A percentile compares a stretch with the other conserved stretches of the same genome.
These are phyloP conservation scores for Fusarium robinianum DNA, from an alignment of 2,329 filamentous ascomycete species.

Conservation along the genomic window DNA sequence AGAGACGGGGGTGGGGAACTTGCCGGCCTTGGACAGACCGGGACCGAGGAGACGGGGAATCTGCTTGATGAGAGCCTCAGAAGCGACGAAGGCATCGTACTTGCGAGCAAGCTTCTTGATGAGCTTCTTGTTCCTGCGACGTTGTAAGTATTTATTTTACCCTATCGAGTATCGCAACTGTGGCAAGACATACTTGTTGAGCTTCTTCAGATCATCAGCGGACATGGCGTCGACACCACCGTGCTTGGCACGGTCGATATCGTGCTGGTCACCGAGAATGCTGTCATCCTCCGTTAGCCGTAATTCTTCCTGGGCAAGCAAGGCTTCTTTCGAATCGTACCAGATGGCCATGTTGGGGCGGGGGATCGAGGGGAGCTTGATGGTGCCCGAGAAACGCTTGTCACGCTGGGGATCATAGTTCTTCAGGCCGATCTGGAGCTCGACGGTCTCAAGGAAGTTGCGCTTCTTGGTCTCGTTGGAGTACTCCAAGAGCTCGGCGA, in stretches of 20 bases:
- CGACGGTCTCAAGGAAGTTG: constrained; percentile 96
- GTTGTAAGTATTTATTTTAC: not conserved
- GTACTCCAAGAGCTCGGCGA: constrained; percentile 93
- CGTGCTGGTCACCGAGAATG: constrained; percentile 79
- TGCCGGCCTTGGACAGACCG: constrained; percentile 98
- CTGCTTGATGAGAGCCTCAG: constrained; percentile 98
- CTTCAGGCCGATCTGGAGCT: constrained; percentile 92
- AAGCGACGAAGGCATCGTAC: constrained; percentile 99
- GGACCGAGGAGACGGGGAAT: constrained; percentile 99
- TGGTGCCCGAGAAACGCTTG: constrained; percentile 99
- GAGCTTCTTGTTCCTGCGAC: constrained; percentile 93
- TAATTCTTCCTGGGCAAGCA: not conserved
- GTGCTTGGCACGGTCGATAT: constrained; percentile 99
- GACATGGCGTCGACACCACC: constrained; percentile 98
- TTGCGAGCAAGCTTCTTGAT: constrained; percentile 99
- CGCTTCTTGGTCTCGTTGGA: constrained; percentile 93
- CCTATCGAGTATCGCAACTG: too few species aligned
- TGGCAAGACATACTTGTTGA: constrained; percentile 71
- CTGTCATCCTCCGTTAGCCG: constrained; percentile 32
- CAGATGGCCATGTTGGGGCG: constrained; percentile 90
- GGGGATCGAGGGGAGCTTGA: constrained; percentile 90
- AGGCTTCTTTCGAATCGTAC: constrained; percentile 29
- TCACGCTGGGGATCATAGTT: constrained; percentile 99
- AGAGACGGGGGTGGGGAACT: constrained; percentile 98
- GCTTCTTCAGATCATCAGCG: constrained; percentile 98